Evolutionary conservation across 176 grass and related monocot species (phyloP).

Genomic region (Alopecurus myosuroides): DNA sequence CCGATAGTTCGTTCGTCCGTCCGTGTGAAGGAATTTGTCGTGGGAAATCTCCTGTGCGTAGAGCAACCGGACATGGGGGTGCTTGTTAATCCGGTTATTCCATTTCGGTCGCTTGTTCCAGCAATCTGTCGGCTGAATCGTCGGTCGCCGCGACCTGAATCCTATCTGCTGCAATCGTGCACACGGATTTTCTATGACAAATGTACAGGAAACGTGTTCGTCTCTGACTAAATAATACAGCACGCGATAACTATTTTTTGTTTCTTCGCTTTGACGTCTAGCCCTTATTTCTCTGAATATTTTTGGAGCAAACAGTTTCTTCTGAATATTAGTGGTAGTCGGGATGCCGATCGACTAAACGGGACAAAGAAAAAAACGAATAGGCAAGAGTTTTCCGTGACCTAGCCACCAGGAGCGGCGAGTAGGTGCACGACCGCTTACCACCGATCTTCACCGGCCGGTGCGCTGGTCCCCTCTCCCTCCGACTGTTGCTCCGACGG

Average conservation of each 20-base stretch:
- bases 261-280: neutral
- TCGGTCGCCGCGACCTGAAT: neutral
- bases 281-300: neutral
- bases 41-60: neutral
- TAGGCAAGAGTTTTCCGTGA: no score
- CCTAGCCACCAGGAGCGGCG: no score
- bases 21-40: neutral
- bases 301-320: neutral
- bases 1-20: neutral
- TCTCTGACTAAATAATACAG: neutral
- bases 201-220: conserved; percentile 1
- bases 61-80: conserved; percentile 18
- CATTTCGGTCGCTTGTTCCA: neutral
- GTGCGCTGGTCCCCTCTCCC: no score
- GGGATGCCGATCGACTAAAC: neutral
- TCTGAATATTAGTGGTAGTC: neutral
- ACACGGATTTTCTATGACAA: neutral
- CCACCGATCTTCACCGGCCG: no score
- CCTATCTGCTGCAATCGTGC: neutral
- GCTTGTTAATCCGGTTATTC: neutral
- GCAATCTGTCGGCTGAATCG: conserved; percentile 26
- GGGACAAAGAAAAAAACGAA: no score
- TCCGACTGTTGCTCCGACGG: no score
- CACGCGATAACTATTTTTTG: neutral
- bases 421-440: no score